Base-by-base conservation (phyloP, 345 rosid genomes). In the Populus pruinosa region DNA sequence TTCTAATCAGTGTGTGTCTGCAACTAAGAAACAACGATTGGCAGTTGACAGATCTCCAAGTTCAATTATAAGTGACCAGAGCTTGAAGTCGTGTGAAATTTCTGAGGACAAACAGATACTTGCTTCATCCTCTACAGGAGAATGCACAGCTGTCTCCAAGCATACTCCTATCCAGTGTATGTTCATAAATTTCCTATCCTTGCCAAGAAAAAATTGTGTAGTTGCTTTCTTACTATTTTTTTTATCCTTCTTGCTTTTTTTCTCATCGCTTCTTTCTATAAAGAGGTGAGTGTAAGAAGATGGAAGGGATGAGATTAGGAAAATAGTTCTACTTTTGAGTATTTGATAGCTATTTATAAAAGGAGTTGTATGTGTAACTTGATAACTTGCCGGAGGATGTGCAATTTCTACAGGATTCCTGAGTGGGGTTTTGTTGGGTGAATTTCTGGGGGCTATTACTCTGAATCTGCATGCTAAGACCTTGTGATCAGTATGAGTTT, bases 51-150 rank as follows among this genome's bases (percentile, higher is more conserved):
- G 70, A 82, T 59, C 75, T 43, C 50, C 47, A n/a, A 75, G 64
- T 68, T 75, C 70, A 36, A 63, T 12, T 72, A 43, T 61, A 9
- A 78, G 41, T 65, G 77, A 44, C 55, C 82, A 71, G 73, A 81
- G 82, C 74, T 76, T 68, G 11, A 82, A 85, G 63, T 41, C 47
- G 29, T 41, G 75, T 31, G 78, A 61, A 69, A 36, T 78, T 47
- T 80, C 61, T 23, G 73, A 72, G 75, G 82, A 79, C 73, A 74
- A 85, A 67, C 79, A 70, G 69, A 67, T 69, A 44, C 76, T 44
- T 55, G 41, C 55, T 56, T 82, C 85, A 25, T 75, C 55, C 21
- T 25, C 56, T 70, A 56, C 76, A n/a, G 77, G 73, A 59, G 87
- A 85, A 76, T 69, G 77, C 67, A 29, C 31, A 35, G 70, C 56